phyloP scores from a whole-genome alignment of 371 early-diverging fungal species.

The Mortierella sp. region DNA sequence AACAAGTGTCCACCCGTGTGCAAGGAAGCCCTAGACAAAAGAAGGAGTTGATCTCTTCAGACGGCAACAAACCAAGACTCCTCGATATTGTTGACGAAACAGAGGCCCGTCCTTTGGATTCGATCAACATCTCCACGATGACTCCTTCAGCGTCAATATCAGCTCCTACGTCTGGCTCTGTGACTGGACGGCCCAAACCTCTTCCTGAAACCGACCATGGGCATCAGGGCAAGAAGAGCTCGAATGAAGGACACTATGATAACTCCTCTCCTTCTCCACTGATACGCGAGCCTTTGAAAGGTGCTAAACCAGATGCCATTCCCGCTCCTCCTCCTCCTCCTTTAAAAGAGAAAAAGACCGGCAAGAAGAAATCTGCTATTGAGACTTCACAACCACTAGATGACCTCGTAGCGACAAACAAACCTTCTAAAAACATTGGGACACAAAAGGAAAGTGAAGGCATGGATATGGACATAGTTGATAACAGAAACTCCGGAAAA shows the following conservation, averaged over 20 bases:
- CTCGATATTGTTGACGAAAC: neutral
- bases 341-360: slow-evolving; percentile 25
- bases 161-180: neutral
- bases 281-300: slow-evolving; percentile 9
- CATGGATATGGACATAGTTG: slow-evolving; percentile 12
- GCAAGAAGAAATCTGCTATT: slow-evolving; percentile 21
- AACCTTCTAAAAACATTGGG: neutral
- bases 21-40: slow-evolving; percentile 5
- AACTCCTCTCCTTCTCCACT: neutral
- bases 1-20: neutral
- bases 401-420: neutral
- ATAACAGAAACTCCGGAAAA: neutral
- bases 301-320: neutral
- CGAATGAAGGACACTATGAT: slow-evolving; percentile 1
- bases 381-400: slow-evolving; percentile 13
- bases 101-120: neutral
- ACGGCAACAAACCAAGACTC: neutral
- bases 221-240: slow-evolving; percentile 8
- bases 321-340: slow-evolving; percentile 7
- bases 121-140: neutral
- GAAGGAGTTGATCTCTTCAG: neutral
- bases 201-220: neutral
- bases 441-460: slow-evolving; percentile 10
- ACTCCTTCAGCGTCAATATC: neutral
- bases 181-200: neutral